Percentiles rank a stretch among this genome's conserved stretches.
These are phyloP conservation scores for Cystobasidiopsis lactophilus DNA, from an alignment of 768 basidiomycete species.

Conservation along the genomic window DNA sequence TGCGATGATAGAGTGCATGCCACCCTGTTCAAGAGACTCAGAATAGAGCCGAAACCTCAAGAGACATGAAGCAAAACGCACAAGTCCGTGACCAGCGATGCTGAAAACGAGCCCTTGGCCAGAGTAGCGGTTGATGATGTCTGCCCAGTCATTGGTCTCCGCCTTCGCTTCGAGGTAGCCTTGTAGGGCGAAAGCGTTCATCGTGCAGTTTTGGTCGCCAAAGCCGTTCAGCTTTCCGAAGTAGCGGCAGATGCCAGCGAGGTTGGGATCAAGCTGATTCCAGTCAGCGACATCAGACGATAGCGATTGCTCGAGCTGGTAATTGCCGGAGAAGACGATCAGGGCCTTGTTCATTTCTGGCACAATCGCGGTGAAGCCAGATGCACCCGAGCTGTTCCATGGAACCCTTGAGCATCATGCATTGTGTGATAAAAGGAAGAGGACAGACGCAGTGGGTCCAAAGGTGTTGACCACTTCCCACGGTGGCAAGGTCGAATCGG, in stretches of 20 bases:
- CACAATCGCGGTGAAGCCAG: too few species aligned
- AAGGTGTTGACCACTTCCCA: slow-evolving; percentile 5
- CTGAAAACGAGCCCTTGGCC: too few species aligned
- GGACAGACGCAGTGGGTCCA: not conserved
- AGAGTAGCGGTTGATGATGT: not conserved
- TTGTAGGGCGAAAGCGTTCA: slow-evolving; percentile 5
- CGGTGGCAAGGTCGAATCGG: not conserved
- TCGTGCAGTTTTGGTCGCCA: slow-evolving; percentile 6
- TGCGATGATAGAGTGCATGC: too few species aligned
- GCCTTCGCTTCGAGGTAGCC: slow-evolving; percentile 9
- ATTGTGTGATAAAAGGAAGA: too few species aligned
- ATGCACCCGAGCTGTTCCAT: not conserved
- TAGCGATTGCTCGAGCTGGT: slow-evolving; percentile 5
- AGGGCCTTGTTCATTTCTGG: slow-evolving; percentile 12
- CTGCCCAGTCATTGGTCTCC: slow-evolving; percentile 6
- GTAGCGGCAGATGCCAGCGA: too few species aligned
- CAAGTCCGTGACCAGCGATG: too few species aligned
- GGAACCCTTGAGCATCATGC: too few species aligned
- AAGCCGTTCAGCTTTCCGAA: not conserved
- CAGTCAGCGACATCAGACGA: not conserved
- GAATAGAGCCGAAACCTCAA: too few species aligned
- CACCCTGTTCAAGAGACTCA: too few species aligned
- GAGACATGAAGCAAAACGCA: too few species aligned
- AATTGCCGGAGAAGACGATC: slow-evolving; percentile 3
- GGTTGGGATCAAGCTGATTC: not conserved